phyloP scores from a whole-genome alignment of 148 eudicot genomes.

The Camellia japonica region DNA sequence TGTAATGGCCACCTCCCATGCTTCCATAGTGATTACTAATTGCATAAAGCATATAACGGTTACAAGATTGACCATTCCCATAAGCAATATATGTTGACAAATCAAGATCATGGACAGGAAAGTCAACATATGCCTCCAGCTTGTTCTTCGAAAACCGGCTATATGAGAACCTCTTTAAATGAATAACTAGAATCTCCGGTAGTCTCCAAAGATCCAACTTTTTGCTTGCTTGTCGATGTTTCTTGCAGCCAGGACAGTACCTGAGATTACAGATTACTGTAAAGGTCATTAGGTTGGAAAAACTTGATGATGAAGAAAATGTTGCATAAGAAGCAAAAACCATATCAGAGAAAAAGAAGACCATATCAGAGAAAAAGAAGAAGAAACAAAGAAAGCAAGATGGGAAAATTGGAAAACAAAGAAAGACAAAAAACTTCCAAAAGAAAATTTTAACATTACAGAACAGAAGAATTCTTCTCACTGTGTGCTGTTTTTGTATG shows the following conservation, averaged over 20 bases:
- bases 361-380: too few relatives aligned
- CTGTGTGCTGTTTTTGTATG: neutral
- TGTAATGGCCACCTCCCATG: constrained; percentile 98
- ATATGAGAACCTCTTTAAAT: constrained; percentile 93
- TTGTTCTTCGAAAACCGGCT: constrained; percentile 79
- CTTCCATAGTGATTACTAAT: constrained; percentile 96
- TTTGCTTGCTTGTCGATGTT: constrained; percentile 91
- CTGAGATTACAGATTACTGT: constrained; percentile 28
- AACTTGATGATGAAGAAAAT: neutral
- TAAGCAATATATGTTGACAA: constrained; percentile 55
- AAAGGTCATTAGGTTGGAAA: neutral
- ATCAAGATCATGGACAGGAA: constrained; percentile 85
- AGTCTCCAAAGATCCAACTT: constrained; percentile 97
- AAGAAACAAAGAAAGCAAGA: too few relatives aligned
- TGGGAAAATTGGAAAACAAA: too few relatives aligned
- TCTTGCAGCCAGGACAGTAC: constrained; percentile 92
- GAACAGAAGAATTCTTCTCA: neutral
- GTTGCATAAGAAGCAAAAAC: neutral
- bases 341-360: too few relatives aligned
- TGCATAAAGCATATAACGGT: constrained; percentile 82
- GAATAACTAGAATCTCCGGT: constrained; percentile 89
- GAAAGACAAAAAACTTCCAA: neutral
- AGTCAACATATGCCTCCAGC: constrained; percentile 85
- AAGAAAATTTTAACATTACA: neutral
- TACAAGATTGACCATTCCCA: constrained; percentile 43